Evolutionary conservation across 768 basidiomycete species (phyloP).

Genomic region (Lactarius sanguifluus): DNA sequence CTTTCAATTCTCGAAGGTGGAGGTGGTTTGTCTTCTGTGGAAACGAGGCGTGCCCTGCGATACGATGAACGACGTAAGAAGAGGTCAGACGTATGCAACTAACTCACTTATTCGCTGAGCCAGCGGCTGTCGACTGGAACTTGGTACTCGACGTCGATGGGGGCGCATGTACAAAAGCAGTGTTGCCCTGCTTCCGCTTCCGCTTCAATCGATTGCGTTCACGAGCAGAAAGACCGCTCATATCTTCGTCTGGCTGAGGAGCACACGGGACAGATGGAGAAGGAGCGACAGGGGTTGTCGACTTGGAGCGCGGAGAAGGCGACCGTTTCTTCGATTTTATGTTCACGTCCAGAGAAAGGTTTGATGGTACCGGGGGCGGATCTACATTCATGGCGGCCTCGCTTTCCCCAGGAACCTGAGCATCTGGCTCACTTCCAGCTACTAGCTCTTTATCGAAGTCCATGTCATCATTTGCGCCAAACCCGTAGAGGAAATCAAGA

Average conservation of each 20-base stretch:
- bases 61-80: conserved; percentile 3
- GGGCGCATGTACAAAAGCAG: conserved; percentile 71
- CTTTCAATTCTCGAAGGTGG: conserved; percentile 55
- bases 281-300: conserved; percentile 46
- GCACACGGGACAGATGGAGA: conserved; percentile 48
- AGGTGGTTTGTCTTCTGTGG: conserved; percentile 53
- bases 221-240: conserved; percentile 73
- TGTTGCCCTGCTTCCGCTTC: conserved; percentile 85
- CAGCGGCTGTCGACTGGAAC: conserved; percentile 57
- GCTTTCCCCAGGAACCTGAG: conserved; percentile 36
- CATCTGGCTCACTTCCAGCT: conserved; percentile 46
- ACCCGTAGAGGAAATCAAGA: conserved; percentile 77
- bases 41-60: conserved; percentile 70
- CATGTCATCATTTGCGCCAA: conserved; percentile 73
- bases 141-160: conserved; percentile 61
- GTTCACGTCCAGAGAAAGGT: conserved; percentile 41
- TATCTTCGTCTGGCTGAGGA: conserved; percentile 47
- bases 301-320: conserved; percentile 44
- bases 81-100: conserved; percentile 27
- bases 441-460: conserved; percentile 83
- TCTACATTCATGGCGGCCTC: conserved; percentile 43
- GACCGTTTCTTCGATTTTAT: conserved; percentile 35
- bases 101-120: conserved; percentile 58
- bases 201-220: conserved; percentile 94
- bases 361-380: conserved; percentile 42